These are phyloP conservation scores for Fusarium pseudocircinatum DNA, from an alignment of 2,329 filamentous ascomycete species.

Conservation along the genomic window DNA sequence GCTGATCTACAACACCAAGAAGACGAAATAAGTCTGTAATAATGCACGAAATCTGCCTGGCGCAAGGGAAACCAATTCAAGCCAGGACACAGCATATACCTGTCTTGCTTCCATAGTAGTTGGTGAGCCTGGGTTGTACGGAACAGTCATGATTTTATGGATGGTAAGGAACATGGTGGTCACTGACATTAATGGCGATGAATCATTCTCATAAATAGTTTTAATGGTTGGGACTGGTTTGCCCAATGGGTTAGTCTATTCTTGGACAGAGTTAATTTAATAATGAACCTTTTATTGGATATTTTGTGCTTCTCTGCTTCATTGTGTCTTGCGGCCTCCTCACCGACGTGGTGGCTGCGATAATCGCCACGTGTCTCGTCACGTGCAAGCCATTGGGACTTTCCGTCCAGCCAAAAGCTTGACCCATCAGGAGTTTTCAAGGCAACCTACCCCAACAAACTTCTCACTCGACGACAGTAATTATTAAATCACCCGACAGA, in stretches of 20 bases:
- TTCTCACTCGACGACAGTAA: slow-evolving; percentile 9
- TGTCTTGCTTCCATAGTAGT: slow-evolving; percentile 21
- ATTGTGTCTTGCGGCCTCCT: not conserved
- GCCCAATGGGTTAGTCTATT: slow-evolving; percentile 26
- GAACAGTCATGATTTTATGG: slow-evolving; percentile 40
- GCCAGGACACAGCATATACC: slow-evolving; percentile 30
- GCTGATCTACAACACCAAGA: slow-evolving; percentile 57
- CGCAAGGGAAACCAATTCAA: not conserved
- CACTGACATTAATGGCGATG: slow-evolving; percentile 37
- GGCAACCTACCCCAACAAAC: slow-evolving; percentile 30
- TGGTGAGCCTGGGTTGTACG: slow-evolving; percentile 28
- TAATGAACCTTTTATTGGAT: slow-evolving; percentile 15
- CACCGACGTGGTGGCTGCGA: slow-evolving; percentile 7
- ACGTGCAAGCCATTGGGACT: slow-evolving; percentile 25
- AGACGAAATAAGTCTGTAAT: slow-evolving; percentile 44
- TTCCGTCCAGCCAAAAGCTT: slow-evolving; percentile 34
- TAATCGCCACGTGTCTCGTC: slow-evolving; percentile 33
- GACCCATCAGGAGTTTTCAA: slow-evolving; percentile 33
- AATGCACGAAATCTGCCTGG: not conserved
- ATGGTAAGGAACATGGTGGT: slow-evolving; percentile 42
- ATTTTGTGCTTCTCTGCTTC: not conserved
- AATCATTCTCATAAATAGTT: slow-evolving; percentile 35
- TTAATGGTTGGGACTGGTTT: slow-evolving; percentile 41
- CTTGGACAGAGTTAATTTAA: slow-evolving; percentile 35
- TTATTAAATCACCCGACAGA: slow-evolving; percentile 10